Evolutionary conservation across 495 filamentous ascomycete species (phyloP).

Genomic region (Penicillium alfredii): DNA sequence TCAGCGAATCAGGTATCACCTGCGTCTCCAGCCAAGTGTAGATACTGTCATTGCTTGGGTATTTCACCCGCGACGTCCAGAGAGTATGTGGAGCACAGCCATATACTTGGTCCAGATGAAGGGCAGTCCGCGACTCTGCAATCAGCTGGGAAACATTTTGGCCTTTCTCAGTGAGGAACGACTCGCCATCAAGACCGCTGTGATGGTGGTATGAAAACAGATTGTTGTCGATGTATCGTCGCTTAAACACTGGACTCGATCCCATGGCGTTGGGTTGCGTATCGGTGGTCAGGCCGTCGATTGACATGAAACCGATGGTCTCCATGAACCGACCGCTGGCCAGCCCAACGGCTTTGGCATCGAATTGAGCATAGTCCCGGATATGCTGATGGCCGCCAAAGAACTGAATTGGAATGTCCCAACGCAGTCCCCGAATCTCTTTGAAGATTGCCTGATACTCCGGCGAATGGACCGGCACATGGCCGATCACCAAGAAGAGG

Average conservation of each 20-base stretch:
- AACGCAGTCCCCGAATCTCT: conserved; percentile 70
- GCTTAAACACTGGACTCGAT: conserved; percentile 54
- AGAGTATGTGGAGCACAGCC: conserved; percentile 80
- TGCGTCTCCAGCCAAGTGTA: conserved; percentile 72
- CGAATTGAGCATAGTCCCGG: conserved; percentile 76
- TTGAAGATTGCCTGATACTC: conserved; percentile 74
- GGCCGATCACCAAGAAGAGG: conserved; percentile 80
- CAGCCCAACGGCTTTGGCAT: conserved; percentile 71
- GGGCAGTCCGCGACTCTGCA: conserved; percentile 54
- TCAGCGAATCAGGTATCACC: conserved; percentile 60
- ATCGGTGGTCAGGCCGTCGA: conserved; percentile 56
- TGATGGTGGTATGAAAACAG: conserved; percentile 80
- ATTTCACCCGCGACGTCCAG: conserved; percentile 72
- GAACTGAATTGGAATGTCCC: conserved; percentile 82
- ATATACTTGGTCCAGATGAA: conserved; percentile 66
- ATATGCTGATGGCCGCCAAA: conserved; percentile 92
- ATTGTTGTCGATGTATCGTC: conserved; percentile 94
- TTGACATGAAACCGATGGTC: conserved; percentile 93
- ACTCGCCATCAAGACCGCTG: conserved; percentile 57
- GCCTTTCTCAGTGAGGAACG: conserved; percentile 76
- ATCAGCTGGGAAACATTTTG: conserved; percentile 69
- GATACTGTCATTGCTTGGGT: conserved; percentile 63
- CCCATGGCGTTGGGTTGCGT: conserved; percentile 28
- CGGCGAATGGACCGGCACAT: conserved; percentile 71
- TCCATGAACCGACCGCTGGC: conserved; percentile 96